Evolutionary conservation across 2,329 filamentous ascomycete genomes (phyloP), one percentile per base, ranked within the genome.

Genomic region (Cercospora zeina): DNA sequence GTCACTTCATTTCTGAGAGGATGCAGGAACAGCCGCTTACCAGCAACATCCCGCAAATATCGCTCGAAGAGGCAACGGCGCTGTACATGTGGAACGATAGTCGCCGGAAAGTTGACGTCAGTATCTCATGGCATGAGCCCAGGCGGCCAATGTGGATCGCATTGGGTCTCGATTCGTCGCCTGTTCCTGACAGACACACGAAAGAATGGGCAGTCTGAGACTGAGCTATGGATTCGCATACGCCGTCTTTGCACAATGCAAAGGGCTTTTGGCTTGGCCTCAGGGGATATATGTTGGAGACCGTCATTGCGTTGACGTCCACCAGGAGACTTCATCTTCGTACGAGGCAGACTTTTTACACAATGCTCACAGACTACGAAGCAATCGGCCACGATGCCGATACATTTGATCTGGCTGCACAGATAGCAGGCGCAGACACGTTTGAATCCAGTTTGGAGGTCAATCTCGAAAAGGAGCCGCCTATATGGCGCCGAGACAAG

Each of bases 361-460:
- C 33, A 37, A 62, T 63, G 61, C 57, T 62, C 24, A 58, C 56
- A 37, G 55, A 63, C 51, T 63, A 59, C 56, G 60, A 62, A 16
- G 55, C 55, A 19, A 58, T 55, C 36, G 60, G 55, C 39, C 57
- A 58, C n/a, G 60, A 62, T 42, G 60, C 60, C 21, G 31, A 47
- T 10, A 59, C 56, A 7, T 59, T 59, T 34, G 50, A 58, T 16
- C 21, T 63, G 19, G 50, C 51, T 16, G 55, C 57, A 31, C 51
- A 58, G 6, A 63, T 58, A 10, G 56, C 57, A 34, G 58, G 58
- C 27, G 56, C 58, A 4, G 58, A 59, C 24, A 56, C 57, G 10
- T 39, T 63, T 8, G 61, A 63, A 42, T 59, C 56, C 5, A 57
- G 37, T 14, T 27, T 63, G 16, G 61, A 63, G 36, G 57, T 63